phyloP scores from a whole-genome alignment of 257 asterid genomes.

The Osmanthus fragrans region DNA sequence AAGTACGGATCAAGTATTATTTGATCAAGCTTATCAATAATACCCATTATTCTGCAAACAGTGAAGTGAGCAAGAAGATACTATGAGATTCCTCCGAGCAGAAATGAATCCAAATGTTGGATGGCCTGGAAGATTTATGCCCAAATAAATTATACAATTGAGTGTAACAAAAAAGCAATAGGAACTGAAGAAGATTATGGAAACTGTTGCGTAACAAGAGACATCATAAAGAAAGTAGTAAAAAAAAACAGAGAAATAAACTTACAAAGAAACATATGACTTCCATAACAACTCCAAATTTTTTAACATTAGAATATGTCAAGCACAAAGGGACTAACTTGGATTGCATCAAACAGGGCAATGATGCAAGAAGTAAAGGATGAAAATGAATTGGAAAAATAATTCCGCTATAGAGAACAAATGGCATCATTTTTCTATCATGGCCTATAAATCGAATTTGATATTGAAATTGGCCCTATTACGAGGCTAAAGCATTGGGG shows the following conservation, averaged over 20 bases:
- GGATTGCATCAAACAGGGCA: neutral
- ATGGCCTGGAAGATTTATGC: slow-evolving; percentile 30
- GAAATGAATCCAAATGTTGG: slow-evolving; percentile 28
- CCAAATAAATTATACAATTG: slow-evolving; percentile 33
- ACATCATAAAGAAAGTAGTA: neutral
- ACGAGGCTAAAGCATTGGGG: too few species aligned
- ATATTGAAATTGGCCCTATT: too few species aligned
- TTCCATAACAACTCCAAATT: neutral
- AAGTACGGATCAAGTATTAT: neutral
- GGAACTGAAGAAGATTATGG: neutral
- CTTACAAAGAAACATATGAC: neutral
- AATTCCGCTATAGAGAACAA: neutral
- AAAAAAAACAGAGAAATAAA: neutral
- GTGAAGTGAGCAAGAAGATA: slow-evolving; percentile 35
- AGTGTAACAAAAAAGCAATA: slow-evolving; percentile 5
- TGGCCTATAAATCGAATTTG: too few species aligned
- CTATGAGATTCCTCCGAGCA: slow-evolving; percentile 28
- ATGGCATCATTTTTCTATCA: neutral
- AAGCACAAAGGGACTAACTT: neutral
- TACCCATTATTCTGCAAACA: slow-evolving; percentile 45
- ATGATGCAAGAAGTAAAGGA: neutral
- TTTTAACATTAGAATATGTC: neutral
- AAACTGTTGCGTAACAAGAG: slow-evolving; percentile 4
- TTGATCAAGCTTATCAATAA: slow-evolving; percentile 23
- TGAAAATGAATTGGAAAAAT: neutral